Evolutionary conservation across 2,329 filamentous ascomycete species (phyloP).

Genomic region (Xylaria sp.): DNA sequence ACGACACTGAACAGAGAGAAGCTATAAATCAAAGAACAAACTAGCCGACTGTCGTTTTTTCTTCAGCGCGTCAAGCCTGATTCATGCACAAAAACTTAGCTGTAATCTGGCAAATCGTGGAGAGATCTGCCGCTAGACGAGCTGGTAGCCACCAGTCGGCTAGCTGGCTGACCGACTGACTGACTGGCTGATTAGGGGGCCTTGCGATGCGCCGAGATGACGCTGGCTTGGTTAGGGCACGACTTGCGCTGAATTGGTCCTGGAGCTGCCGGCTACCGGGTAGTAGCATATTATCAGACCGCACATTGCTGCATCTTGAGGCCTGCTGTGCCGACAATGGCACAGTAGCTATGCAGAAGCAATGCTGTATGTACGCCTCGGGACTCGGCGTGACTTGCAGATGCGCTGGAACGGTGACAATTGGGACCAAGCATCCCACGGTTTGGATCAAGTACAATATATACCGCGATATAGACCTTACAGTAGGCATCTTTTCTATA

Average conservation of each 20-base stretch:
- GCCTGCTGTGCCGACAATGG: constrained; percentile 7
- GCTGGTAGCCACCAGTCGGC: background rate
- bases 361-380: constrained; percentile 9
- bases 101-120: constrained; percentile 18
- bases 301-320: constrained; percentile 5
- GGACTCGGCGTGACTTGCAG: constrained; percentile 19
- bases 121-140: constrained; percentile 25
- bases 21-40: background rate
- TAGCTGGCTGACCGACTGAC: constrained; percentile 7
- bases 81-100: background rate
- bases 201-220: background rate
- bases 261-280: constrained; percentile 1
- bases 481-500: background rate
- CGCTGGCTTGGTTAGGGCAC: background rate
- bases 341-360: constrained; percentile 9
- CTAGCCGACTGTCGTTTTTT: background rate
- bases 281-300: constrained; percentile 2
- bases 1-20: background rate
- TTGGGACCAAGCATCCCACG: constrained; percentile 9
- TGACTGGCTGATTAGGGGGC: background rate
- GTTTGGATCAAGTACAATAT: constrained; percentile 1
- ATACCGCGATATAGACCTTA: background rate
- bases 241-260: constrained; percentile 3
- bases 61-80: background rate
- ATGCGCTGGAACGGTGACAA: constrained; percentile 24